A percentile compares a stretch with the other conserved stretches of the same genome.
Conservation (phyloP, 2,329 filamentous ascomycete species). For the Scedosporium minutisporum region DNA sequence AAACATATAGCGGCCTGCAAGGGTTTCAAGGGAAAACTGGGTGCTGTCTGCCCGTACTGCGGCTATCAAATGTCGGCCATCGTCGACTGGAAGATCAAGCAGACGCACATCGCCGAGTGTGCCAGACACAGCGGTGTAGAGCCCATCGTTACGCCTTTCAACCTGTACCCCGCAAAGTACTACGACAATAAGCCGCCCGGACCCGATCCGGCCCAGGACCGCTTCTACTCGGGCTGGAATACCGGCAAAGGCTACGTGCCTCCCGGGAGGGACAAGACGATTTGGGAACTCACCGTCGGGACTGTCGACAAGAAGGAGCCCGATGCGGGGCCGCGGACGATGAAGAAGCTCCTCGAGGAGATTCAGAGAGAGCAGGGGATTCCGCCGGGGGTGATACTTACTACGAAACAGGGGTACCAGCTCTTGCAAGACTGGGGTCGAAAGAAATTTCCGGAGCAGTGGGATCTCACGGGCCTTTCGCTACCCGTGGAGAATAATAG, state of each 20-base stretch:
- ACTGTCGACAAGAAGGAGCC: background rate
- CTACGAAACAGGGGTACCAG: background rate
- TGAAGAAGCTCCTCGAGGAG: background rate
- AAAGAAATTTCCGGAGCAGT: background rate
- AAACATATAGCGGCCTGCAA: slow-evolving; percentile 11
- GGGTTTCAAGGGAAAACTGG: slow-evolving; percentile 10
- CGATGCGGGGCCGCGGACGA: background rate
- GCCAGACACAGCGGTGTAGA: background rate
- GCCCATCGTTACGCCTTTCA: slow-evolving; percentile 7
- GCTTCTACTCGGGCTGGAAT: background rate
- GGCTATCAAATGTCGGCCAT: background rate
- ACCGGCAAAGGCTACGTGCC: background rate
- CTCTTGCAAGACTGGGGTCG: background rate
- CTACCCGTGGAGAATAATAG: no score
- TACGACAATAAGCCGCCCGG: background rate
- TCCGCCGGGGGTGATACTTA: background rate
- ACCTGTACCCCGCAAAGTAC: slow-evolving; percentile 4
- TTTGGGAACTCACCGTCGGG: background rate
- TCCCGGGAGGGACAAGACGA: background rate
- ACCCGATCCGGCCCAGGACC: background rate
- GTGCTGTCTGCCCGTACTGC: slow-evolving; percentile 15
- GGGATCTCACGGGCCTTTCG: background rate
- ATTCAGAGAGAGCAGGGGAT: background rate
- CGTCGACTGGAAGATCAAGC: background rate
- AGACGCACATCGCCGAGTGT: slow-evolving; percentile 9